Evolutionary conservation across 2,329 filamentous ascomycete species (phyloP).

Genomic region (Phyllosticta citriasiana): DNA sequence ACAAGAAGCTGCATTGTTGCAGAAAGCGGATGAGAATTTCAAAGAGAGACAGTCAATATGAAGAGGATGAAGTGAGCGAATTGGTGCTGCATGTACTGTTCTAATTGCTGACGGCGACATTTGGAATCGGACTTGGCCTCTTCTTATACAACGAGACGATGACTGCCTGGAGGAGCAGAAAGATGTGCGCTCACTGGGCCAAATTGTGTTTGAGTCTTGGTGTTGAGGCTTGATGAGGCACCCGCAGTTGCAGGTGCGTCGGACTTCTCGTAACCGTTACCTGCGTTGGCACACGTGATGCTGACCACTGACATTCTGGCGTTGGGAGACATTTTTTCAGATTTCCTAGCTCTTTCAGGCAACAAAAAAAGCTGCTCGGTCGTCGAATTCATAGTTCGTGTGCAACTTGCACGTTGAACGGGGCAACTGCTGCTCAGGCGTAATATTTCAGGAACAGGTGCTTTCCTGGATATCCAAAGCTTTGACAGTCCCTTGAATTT

Average conservation of each 20-base stretch:
- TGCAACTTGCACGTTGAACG: not conserved
- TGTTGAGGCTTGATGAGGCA: not conserved
- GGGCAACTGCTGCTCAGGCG: not conserved
- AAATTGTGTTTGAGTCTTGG: not conserved
- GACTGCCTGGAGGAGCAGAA: not conserved
- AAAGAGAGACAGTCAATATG: not conserved
- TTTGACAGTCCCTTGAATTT: not conserved
- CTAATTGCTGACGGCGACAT: not conserved
- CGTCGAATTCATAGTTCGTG: not conserved
- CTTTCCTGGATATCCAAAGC: not conserved
- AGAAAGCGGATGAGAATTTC: not conserved
- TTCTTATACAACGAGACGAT: not conserved
- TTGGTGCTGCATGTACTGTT: not conserved
- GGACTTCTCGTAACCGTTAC: not conserved
- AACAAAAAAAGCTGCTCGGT: not conserved
- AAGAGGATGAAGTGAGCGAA: not conserved
- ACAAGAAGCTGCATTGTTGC: not conserved
- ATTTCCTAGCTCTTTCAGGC: not conserved
- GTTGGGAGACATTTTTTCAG: not conserved
- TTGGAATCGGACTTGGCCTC: not conserved
- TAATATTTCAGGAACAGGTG: not conserved
- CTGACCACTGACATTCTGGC: not conserved
- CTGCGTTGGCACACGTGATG: not conserved
- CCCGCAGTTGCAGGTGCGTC: not conserved
- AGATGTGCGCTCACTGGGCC: not conserved